These are phyloP conservation scores for Calonectria pseudoturangicola DNA, from an alignment of 2,329 filamentous ascomycete species.

Conservation along the genomic window DNA sequence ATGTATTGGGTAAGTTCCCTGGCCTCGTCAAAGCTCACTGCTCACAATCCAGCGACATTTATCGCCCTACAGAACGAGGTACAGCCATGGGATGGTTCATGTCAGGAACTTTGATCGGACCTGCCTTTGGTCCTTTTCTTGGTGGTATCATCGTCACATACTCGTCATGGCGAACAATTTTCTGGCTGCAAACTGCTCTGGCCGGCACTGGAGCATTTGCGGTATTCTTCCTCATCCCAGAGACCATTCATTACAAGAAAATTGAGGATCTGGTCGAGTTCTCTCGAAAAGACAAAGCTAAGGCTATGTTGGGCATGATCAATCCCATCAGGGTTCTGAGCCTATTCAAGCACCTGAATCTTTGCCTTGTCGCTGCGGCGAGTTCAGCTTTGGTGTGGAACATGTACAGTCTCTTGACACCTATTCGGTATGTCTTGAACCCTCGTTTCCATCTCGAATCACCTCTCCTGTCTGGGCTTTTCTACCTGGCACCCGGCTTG, in stretches of 20 bases:
- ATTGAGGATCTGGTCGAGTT: constrained; percentile 77
- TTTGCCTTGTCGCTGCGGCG: constrained; percentile 75
- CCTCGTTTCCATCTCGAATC: constrained; percentile 82
- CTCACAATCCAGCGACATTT: constrained; percentile 69
- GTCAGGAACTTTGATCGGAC: constrained; percentile 82
- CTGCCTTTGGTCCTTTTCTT: constrained; percentile 81
- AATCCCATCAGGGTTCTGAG: constrained; percentile 79
- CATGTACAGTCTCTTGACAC: constrained; percentile 77
- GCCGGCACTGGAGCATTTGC: constrained; percentile 76
- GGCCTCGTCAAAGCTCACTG: background rate
- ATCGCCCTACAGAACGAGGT: constrained; percentile 79
- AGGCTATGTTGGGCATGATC: constrained; percentile 76
- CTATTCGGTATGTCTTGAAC: constrained; percentile 84
- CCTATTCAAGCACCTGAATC: constrained; percentile 81
- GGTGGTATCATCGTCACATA: constrained; percentile 87
- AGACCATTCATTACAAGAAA: constrained; percentile 81
- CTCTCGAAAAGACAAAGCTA: constrained; percentile 67
- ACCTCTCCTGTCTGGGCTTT: constrained; percentile 81
- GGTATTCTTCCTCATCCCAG: constrained; percentile 80
- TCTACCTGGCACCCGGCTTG: constrained; percentile 83
- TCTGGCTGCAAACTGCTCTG: constrained; percentile 84
- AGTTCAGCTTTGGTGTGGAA: constrained; percentile 83
- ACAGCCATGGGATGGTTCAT: constrained; percentile 85
- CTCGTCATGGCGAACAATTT: constrained; percentile 84
- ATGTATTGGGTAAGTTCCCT: constrained; percentile 75